Percentiles rank a stretch among this genome's conserved stretches.
These are phyloP conservation scores for Leucaena leucocephala DNA, from an alignment of 306 rosid genomes.

Conservation along the genomic window DNA sequence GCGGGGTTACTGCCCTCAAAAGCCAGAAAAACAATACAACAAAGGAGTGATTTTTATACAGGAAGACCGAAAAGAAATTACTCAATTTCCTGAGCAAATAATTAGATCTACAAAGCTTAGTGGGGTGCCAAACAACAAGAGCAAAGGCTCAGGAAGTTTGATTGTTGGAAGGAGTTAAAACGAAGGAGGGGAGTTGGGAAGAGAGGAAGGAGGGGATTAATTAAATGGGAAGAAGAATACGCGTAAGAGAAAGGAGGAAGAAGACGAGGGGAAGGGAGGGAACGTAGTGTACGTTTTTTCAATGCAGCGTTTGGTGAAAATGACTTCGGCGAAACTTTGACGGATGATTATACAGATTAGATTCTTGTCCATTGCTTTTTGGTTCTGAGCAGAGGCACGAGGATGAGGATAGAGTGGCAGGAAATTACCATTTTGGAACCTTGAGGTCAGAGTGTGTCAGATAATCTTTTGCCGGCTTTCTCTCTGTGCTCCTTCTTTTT, in stretches of 20 bases:
- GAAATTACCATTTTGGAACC: conserved; percentile 45
- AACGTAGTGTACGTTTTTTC: conserved; percentile 27
- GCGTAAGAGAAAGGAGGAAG: conserved; percentile 43
- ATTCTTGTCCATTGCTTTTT: conserved; percentile 51
- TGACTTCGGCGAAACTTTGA: conserved; percentile 53
- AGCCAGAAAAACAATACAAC: conserved; percentile 8
- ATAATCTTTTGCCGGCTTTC: neutral
- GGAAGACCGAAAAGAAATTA: neutral
- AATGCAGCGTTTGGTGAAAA: conserved; percentile 46
- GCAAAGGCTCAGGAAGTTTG: conserved; percentile 30
- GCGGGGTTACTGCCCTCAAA: neutral
- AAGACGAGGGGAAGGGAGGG: conserved; percentile 23
- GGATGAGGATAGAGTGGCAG: neutral
- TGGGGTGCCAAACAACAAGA: conserved; percentile 7
- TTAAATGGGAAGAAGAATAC: conserved; percentile 42
- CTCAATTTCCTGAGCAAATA: neutral
- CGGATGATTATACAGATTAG: conserved; percentile 49
- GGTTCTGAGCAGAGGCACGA: neutral
- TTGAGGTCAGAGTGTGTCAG: conserved; percentile 21
- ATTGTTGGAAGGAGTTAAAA: conserved; percentile 39
- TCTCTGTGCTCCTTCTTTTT: neutral
- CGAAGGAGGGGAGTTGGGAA: conserved; percentile 12
- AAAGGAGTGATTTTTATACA: neutral
- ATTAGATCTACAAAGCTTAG: conserved; percentile 41
- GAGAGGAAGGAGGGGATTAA: conserved; percentile 1